Evolutionary conservation across 345 rosid genomes (phyloP), one percentile per base, ranked within the genome.

Genomic region (Combretum micranthum): DNA sequence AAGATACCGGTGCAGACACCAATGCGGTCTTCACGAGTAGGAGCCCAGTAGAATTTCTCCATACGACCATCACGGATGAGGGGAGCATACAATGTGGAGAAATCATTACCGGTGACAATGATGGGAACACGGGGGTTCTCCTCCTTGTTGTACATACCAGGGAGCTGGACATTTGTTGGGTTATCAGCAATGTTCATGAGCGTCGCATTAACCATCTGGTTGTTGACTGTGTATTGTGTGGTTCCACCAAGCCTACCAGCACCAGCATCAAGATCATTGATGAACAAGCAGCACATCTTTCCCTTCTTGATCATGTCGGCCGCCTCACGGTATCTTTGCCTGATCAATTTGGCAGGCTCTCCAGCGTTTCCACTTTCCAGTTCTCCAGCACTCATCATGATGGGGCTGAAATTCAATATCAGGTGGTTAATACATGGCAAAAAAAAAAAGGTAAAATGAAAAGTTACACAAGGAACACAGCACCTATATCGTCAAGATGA

Each of bases 21-120:
- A 37, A 65, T 59, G n/a, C 69, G 69, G 64, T 65, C 69, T 25
- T 65, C 69, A 15, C 64, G 59, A 39, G 69, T 65, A 21, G 69
- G 69, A 22, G 69, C 69, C 69, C 69, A 65, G 64, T 65, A 65
- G 69, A 65, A 65, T 47, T 65, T 65, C 64, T 65, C 69, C 69
- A 65, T 65, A 52, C 69, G 69, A 59, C 69, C 69, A 46, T 65
- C 69, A 47, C 69, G 69, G 58, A 65, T 65, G 47, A 65, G 69
- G 47, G 69, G 69, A 23, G 69, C 69, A 42, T 59, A 65, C 48
- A 65, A 22, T 13, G 69, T 65, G 59, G 69, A 65, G 69, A 65
- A 65, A 21, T 65, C 69, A 12, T 65, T 65, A 32, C 69, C 69
- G 8, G 69, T 65, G 54, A 65, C 69, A 12, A 65, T 65, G 64